Conservation (phyloP, 73 alveolate genomes). For the Effrenium voratum region DNA sequence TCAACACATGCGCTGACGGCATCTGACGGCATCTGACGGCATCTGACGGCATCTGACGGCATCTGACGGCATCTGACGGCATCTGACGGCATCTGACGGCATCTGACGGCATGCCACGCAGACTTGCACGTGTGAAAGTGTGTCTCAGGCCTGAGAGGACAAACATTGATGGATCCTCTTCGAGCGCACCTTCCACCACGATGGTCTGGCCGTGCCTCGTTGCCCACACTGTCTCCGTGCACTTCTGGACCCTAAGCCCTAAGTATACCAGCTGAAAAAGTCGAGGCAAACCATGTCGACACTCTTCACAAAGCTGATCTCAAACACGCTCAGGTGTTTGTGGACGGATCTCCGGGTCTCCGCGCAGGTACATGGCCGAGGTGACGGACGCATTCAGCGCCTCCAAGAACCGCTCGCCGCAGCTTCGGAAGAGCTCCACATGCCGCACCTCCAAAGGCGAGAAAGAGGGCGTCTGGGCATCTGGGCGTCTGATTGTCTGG, state of each 20-base stretch:
- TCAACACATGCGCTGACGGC: neutral
- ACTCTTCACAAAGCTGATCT: too few species aligned
- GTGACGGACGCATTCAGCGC: slow-evolving; percentile 55
- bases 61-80: too few species aligned
- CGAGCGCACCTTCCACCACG: slow-evolving; percentile 67
- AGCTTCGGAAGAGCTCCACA: slow-evolving; percentile 51
- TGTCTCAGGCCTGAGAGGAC: slow-evolving; percentile 35
- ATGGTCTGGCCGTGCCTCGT: slow-evolving; percentile 71
- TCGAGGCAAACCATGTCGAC: too few species aligned
- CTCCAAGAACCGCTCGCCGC: slow-evolving; percentile 53
- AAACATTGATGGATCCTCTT: slow-evolving; percentile 56
- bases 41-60: too few species aligned
- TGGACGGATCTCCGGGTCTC: neutral
- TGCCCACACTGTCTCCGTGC: too few species aligned
- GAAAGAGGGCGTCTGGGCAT: neutral
- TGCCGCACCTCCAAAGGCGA: slow-evolving; percentile 40
- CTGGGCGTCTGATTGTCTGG: too few species aligned
- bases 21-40: too few species aligned
- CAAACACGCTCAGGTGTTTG: too few species aligned
- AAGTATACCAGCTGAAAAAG: too few species aligned
- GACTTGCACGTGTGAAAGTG: neutral
- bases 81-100: too few species aligned
- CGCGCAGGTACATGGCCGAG: slow-evolving; percentile 50
- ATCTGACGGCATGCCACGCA: neutral
- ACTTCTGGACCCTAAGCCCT: too few species aligned